Conservation (phyloP, 495 filamentous ascomycete species). For the Xeromyces bisporus region DNA sequence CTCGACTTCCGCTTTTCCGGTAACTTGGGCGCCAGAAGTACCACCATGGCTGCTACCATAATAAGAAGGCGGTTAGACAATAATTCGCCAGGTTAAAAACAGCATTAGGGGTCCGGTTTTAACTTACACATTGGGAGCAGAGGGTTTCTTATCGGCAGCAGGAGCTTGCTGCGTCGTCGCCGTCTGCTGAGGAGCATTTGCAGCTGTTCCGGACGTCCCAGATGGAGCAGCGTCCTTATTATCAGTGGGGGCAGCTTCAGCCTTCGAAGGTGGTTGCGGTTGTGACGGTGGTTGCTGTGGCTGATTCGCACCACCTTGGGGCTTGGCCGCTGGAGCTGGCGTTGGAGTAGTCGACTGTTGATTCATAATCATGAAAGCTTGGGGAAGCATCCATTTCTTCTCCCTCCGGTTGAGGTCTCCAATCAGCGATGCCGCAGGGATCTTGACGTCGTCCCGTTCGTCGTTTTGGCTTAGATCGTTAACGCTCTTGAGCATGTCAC, state of each 20-base stretch:
- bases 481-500: conserved; percentile 48
- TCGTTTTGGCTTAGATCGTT: conserved; percentile 49
- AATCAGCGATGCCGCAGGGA: conserved; percentile 69
- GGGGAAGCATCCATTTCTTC: conserved; percentile 70
- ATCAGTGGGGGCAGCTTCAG: conserved; percentile 3
- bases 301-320: conserved; percentile 16
- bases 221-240: no score
- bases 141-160: conserved; percentile 32
- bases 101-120: no score
- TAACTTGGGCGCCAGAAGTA: conserved; percentile 12
- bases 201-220: conserved; percentile 17
- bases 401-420: conserved; percentile 67
- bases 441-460: conserved; percentile 71
- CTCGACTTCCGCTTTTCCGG: conserved; percentile 42
- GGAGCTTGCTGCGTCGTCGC: conserved; percentile 28
- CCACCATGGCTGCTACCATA: conserved; percentile 2
- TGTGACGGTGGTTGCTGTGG: conserved; percentile 12
- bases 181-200: conserved; percentile 1
- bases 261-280: conserved; percentile 7
- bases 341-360: neutral
- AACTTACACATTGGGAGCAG: conserved; percentile 24
- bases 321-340: neutral
- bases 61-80: neutral
- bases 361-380: conserved; percentile 43
- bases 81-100: no score